Evolutionary conservation across 2,329 filamentous ascomycete species (phyloP), one percentile per base, ranked within the genome.

Genomic region (Pseudomassariella vexata): DNA sequence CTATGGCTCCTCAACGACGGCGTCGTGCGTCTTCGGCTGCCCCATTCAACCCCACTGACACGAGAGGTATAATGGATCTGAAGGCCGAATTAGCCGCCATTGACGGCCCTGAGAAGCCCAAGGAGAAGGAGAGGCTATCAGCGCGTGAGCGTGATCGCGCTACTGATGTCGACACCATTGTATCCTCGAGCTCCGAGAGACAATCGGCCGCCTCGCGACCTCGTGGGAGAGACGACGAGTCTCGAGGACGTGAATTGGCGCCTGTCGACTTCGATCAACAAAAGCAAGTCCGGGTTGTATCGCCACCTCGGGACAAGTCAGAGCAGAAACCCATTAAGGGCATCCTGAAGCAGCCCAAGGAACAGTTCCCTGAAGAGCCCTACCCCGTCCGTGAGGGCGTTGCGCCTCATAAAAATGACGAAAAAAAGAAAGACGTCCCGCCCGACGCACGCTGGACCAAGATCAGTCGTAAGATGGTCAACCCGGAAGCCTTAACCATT

Each of bases 371-470:
- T 0, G 89, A 95, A 50, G 83, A 95, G 40, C 76, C 78, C 1
- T 82, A 88, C 44, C 82, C 86, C 0, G 71, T 94, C 21, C 76
- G 89, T 14, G 90, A 95, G 56, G 90, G 89, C 11, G 90, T 95
- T 6, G 88, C 89, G 2, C 89, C 89, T n/a, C 76, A 94, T 52
- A 95, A 94, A 60, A 87, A 94, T 52, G 80, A 85, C 29, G 79
- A 82, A 56, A 79, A 68, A 27, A 77, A 74, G 48, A 78, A 81
- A 40, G 82, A 85, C 23, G 85, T 87, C 19, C 84, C 84, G 1
- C 62, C 79, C 0, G 85, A 83, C 36, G 89, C 89, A 20, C 76
- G 87, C 34, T 95, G 89, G 89, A 95, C 89, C 28, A 94, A 92
- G 63, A 89, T 96, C 52, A 85, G 83, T 53, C 79, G 89, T 35